Evolutionary conservation across 2,329 filamentous ascomycete genomes (phyloP).

Genomic region (Calonectria fujianensis): DNA sequence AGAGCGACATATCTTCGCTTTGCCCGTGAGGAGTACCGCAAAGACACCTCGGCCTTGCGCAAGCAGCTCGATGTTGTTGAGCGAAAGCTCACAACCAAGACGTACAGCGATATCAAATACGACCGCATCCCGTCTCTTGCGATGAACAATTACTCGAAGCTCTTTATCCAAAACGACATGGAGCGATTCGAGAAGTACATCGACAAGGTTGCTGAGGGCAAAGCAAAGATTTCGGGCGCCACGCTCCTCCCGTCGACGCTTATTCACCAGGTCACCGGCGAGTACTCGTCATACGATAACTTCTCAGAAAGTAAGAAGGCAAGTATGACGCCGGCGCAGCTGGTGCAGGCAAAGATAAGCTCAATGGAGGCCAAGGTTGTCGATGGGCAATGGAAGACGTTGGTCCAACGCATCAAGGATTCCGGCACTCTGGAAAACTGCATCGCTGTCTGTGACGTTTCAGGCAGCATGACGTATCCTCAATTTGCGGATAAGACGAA

Average conservation of each 20-base stretch:
- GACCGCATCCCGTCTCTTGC: constrained; percentile 74
- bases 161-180: constrained; percentile 71
- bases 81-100: constrained; percentile 67
- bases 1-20: constrained; percentile 72
- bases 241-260: constrained; percentile 72
- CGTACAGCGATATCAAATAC: constrained; percentile 72
- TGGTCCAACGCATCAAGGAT: constrained; percentile 75
- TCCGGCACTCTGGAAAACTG: constrained; percentile 71
- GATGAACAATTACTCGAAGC: constrained; percentile 70
- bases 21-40: constrained; percentile 72
- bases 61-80: constrained; percentile 73
- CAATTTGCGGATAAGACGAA: constrained; percentile 66
- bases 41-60: constrained; percentile 70
- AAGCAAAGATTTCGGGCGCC: constrained; percentile 72
- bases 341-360: constrained; percentile 56
- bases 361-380: constrained; percentile 61
- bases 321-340: constrained; percentile 18
- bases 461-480: constrained; percentile 69
- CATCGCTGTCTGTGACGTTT: constrained; percentile 76
- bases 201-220: constrained; percentile 67
- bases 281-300: accelerated
- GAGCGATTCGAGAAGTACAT: constrained; percentile 71
- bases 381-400: constrained; percentile 73
- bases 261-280: constrained; percentile 55
- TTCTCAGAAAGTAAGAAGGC: neutral